Evolutionary conservation across 1,139 yeast species (phyloP).

Genomic region (Arxiozyma heterogenica): DNA sequence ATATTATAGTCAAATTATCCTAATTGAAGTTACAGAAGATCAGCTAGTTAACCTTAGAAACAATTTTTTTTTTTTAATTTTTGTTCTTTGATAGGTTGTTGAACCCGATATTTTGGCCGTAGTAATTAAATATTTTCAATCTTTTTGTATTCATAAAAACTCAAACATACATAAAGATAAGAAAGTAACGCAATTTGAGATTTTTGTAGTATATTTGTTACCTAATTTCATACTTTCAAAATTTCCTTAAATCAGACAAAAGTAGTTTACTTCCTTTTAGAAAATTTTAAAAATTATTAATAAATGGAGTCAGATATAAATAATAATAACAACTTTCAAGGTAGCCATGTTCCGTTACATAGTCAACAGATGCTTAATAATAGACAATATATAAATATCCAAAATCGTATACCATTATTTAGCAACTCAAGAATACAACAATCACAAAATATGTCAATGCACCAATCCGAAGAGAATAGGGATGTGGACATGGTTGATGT

Average conservation of each 20-base stretch:
- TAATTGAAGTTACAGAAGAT: background rate
- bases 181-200: background rate
- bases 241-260: background rate
- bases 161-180: background rate
- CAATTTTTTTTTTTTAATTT: too few relatives aligned
- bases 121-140: too few relatives aligned
- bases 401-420: background rate
- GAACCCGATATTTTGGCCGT: background rate
- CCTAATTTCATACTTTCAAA: too few relatives aligned
- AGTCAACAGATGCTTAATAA: background rate
- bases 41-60: background rate
- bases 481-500: constrained; percentile 1
- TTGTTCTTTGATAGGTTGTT: background rate
- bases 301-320: background rate
- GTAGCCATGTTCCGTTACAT: background rate
- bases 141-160: too few relatives aligned
- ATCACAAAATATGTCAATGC: background rate
- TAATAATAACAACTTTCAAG: background rate
- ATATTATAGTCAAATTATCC: background rate
- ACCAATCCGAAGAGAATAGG: background rate
- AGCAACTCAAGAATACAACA: background rate
- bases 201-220: background rate
- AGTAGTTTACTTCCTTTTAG: too few relatives aligned
- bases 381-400: background rate
- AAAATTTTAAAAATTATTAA: too few relatives aligned